Evolutionary conservation across 2,329 filamentous ascomycete species (phyloP).

Genomic region (Sclerotinia sclerotiorum): DNA sequence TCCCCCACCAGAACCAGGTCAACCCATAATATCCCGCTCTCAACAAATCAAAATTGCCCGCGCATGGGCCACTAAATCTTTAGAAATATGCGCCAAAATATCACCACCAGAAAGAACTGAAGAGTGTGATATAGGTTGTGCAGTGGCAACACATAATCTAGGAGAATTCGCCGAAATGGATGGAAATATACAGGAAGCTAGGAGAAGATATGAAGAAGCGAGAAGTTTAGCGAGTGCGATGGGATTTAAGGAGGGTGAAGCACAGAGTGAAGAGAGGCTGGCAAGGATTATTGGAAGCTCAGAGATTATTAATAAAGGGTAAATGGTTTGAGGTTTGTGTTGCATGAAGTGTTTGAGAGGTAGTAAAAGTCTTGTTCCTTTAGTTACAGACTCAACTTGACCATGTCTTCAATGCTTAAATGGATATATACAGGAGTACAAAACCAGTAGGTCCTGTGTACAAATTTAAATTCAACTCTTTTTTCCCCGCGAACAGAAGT

Average conservation of each 20-base stretch:
- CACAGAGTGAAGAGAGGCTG: slow-evolving; percentile 54
- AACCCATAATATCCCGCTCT: slow-evolving; percentile 53
- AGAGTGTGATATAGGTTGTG: slow-evolving; percentile 83
- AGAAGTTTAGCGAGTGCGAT: slow-evolving; percentile 58
- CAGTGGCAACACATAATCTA: slow-evolving; percentile 80
- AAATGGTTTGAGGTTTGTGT: neutral
- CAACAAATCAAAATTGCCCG: slow-evolving; percentile 67
- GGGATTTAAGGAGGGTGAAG: slow-evolving; percentile 52
- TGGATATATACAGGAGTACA: neutral
- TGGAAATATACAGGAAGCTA: slow-evolving; percentile 64
- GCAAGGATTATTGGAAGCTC: slow-evolving; percentile 31
- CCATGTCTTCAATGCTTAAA: neutral
- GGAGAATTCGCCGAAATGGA: slow-evolving; percentile 79
- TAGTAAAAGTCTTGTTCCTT: neutral
- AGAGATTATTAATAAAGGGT: slow-evolving; percentile 4
- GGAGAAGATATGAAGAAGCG: slow-evolving; percentile 67
- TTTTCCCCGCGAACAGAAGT: neutral
- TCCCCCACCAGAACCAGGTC: slow-evolving; percentile 40
- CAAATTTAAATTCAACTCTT: slow-evolving; percentile 1
- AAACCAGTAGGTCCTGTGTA: neutral
- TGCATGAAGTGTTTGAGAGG: neutral
- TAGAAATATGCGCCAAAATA: slow-evolving; percentile 65
- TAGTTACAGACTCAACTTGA: neutral
- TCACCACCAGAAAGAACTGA: slow-evolving; percentile 64
- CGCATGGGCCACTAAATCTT: slow-evolving; percentile 77